Evolutionary conservation across 257 asterid genomes (phyloP).

Genomic region (Lycium barbarum): DNA sequence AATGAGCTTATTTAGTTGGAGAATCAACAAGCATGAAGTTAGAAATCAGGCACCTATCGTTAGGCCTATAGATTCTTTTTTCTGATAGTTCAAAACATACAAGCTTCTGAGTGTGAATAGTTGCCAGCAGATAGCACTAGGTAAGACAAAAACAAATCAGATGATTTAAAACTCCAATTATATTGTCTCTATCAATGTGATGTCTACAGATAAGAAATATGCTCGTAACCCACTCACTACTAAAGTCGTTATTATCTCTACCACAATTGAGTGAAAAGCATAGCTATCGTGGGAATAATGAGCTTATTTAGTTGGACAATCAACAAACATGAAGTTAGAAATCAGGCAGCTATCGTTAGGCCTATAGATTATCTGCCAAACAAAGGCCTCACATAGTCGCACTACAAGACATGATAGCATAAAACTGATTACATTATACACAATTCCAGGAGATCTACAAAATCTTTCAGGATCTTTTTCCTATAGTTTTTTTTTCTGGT

Average conservation of each 20-base stretch:
- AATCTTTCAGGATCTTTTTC: background rate
- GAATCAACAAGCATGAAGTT: background rate
- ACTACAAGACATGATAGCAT: conserved; percentile 1
- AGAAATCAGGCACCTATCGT: background rate
- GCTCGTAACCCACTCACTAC: background rate
- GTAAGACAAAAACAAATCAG: background rate
- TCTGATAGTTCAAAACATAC: background rate
- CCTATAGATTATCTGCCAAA: background rate
- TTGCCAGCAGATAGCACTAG: background rate
- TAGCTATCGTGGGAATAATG: background rate
- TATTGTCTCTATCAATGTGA: background rate
- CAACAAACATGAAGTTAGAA: background rate
- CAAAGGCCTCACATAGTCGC: background rate
- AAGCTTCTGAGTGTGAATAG: background rate
- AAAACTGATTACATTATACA: background rate
- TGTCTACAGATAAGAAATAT: background rate
- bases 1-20: background rate
- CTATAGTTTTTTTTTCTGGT: background rate
- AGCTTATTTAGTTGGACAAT: background rate
- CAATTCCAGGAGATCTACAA: background rate
- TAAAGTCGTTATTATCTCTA: background rate
- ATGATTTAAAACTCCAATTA: background rate
- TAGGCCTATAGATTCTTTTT: background rate
- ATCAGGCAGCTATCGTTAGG: background rate
- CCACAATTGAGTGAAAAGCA: background rate